Conservation (phyloP, 2,329 filamentous ascomycete species). For the Talaromyces pinophilus region DNA sequence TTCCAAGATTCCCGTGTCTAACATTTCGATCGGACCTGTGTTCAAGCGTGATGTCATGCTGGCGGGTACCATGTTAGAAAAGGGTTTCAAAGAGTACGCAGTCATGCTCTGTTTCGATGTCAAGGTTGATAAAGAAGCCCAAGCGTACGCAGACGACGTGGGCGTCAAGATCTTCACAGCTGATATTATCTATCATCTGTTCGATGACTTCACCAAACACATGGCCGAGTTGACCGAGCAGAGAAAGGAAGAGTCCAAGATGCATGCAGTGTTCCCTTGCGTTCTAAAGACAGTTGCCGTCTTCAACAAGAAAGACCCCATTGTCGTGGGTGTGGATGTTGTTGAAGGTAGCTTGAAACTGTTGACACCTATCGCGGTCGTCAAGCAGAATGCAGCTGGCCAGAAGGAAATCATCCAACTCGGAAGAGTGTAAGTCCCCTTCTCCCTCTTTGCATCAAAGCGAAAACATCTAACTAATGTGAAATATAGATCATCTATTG, state of each 20-base stretch:
- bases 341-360: conserved; percentile 83
- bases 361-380: conserved; percentile 84
- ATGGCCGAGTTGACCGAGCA: conserved; percentile 84
- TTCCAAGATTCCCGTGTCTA: conserved; percentile 95
- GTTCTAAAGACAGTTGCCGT: conserved; percentile 86
- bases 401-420: conserved; percentile 80
- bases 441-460: background rate
- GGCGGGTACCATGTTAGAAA: conserved; percentile 92
- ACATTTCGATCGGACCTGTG: conserved; percentile 95
- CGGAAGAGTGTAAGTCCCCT: conserved; percentile 81
- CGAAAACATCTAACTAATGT: background rate
- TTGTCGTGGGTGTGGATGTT: conserved; percentile 93
- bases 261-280: conserved; percentile 95
- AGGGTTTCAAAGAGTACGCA: conserved; percentile 81
- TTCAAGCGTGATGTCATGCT: conserved; percentile 98
- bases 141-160: conserved; percentile 85
- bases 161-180: conserved; percentile 98
- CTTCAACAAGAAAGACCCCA: conserved; percentile 97
- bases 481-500: conserved; percentile 75
- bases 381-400: conserved; percentile 79
- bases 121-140: conserved; percentile 96
- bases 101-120: conserved; percentile 99
- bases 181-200: conserved; percentile 98
- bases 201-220: conserved; percentile 94
- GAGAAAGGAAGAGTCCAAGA: conserved; percentile 95